Percentiles rank a stretch among this genome's conserved stretches.
phyloP scores from a whole-genome alignment of 495 filamentous ascomycete species.

The Penicillium egyptiacum region DNA sequence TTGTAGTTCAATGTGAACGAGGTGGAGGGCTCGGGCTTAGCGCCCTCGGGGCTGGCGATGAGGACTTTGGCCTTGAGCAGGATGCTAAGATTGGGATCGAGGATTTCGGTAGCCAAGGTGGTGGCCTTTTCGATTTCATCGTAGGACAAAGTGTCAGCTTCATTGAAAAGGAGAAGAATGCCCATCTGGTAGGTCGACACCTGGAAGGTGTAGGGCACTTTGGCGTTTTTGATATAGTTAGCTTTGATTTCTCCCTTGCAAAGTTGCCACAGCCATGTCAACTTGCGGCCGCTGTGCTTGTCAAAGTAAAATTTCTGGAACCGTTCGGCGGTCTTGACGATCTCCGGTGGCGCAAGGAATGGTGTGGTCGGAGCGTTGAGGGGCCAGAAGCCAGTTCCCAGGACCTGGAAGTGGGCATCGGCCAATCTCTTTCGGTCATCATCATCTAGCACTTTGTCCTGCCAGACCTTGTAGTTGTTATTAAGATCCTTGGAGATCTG shows the following conservation, averaged over 20 bases:
- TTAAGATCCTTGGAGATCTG: slow-evolving; percentile 98
- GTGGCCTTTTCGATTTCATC: slow-evolving; percentile 83
- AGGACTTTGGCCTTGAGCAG: slow-evolving; percentile 91
- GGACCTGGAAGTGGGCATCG: slow-evolving; percentile 82
- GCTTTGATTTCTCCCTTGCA: slow-evolving; percentile 97
- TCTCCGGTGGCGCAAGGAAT: slow-evolving; percentile 82
- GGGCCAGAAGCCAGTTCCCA: slow-evolving; percentile 98
- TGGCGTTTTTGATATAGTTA: slow-evolving; percentile 83
- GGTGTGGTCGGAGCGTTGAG: slow-evolving; percentile 78
- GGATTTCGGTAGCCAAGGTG: slow-evolving; percentile 69
- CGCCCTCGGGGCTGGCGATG: slow-evolving; percentile 62
- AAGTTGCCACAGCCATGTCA: slow-evolving; percentile 97
- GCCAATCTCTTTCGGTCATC: slow-evolving; percentile 58
- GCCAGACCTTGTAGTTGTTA: slow-evolving; percentile 72
- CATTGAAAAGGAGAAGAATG: slow-evolving; percentile 94
- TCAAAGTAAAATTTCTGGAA: slow-evolving; percentile 91
- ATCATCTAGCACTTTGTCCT: slow-evolving; percentile 60
- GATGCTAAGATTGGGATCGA: slow-evolving; percentile 81
- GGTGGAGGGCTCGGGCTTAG: slow-evolving; percentile 73
- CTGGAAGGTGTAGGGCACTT: slow-evolving; percentile 94
- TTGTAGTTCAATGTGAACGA: slow-evolving; percentile 81
- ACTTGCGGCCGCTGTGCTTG: slow-evolving; percentile 94
- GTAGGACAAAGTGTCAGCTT: slow-evolving; percentile 79
- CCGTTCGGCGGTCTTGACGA: slow-evolving; percentile 80
- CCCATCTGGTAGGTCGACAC: slow-evolving; percentile 98